These are phyloP conservation scores for Amesomyces nigricolor DNA, from an alignment of 2,329 filamentous ascomycete species.

Conservation along the genomic window DNA sequence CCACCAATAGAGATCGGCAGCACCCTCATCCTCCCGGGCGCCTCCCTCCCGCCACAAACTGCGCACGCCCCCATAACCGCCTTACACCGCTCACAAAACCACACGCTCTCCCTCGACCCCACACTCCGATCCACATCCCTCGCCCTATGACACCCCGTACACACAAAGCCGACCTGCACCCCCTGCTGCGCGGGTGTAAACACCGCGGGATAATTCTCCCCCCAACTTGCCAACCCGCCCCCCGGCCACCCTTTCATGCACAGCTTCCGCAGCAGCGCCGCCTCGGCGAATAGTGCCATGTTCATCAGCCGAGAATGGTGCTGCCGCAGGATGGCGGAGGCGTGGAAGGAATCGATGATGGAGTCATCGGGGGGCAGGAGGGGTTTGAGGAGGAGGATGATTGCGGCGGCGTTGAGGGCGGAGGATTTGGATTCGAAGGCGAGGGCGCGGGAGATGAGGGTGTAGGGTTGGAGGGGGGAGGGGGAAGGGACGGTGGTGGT, in stretches of 20 bases:
- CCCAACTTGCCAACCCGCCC: constrained; percentile 45
- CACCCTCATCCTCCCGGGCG: constrained; percentile 33
- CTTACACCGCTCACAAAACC: constrained; percentile 53
- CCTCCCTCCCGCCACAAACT: constrained; percentile 50
- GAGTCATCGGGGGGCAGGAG: constrained; percentile 44
- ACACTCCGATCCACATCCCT: constrained; percentile 45
- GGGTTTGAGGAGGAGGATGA: constrained; percentile 54
- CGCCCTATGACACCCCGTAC: constrained; percentile 51
- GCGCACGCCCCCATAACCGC: constrained; percentile 51
- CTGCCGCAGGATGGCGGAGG: constrained; percentile 51
- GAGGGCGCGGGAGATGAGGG: constrained; percentile 48
- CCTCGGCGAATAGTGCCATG: constrained; percentile 56
- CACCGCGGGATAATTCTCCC: constrained; percentile 49
- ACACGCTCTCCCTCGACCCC: constrained; percentile 42
- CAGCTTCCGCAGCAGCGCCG: constrained; percentile 55
- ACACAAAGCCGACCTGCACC: constrained; percentile 49
- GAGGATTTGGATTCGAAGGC: constrained; percentile 52
- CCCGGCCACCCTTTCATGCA: constrained; percentile 52
- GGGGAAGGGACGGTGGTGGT: constrained; percentile 11
- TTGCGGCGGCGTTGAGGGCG: constrained; percentile 54
- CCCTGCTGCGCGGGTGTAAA: constrained; percentile 50
- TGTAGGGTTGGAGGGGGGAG: constrained; percentile 50
- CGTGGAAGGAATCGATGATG: constrained; percentile 51
- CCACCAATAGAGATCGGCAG: neutral
- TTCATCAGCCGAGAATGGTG: constrained; percentile 55